Percentiles rank a stretch among this genome's conserved stretches.
Conservation (phyloP, 768 basidiomycete species). For the Plicaturopsis crispa region DNA sequence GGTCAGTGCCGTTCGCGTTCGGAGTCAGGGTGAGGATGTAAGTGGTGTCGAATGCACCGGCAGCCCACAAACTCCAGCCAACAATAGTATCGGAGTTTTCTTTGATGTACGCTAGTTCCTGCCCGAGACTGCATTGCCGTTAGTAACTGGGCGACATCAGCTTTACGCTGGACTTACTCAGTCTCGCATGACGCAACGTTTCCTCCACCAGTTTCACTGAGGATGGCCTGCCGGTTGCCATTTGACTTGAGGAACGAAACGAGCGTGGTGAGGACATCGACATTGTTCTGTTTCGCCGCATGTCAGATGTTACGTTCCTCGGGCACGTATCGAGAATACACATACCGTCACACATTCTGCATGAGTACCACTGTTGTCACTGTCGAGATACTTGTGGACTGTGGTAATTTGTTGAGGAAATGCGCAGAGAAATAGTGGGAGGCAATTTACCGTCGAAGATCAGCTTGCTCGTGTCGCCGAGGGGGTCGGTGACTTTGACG, state of each 20-base stretch:
- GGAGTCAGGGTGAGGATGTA: constrained; percentile 44
- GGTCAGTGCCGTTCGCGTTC: constrained; percentile 36
- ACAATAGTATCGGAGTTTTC: constrained; percentile 30
- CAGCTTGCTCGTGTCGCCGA: constrained; percentile 26
- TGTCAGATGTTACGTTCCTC: too few relatives aligned
- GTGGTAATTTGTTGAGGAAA: too few relatives aligned
- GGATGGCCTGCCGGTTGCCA: constrained; percentile 32
- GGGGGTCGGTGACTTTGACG: constrained; percentile 33
- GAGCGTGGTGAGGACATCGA: constrained; percentile 34
- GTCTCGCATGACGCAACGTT: constrained; percentile 29
- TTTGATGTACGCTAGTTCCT: constrained; percentile 39
- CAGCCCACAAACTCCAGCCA: constrained; percentile 51
- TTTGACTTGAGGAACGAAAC: constrained; percentile 33
- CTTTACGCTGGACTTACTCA: constrained; percentile 18
- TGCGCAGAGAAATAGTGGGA: too few relatives aligned
- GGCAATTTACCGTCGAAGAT: constrained; percentile 30
- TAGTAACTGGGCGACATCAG: too few relatives aligned
- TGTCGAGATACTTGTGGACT: constrained; percentile 39
- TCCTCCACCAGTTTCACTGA: constrained; percentile 39
- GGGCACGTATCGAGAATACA: too few relatives aligned
- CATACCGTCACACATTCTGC: constrained; percentile 31
- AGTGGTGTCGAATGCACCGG: constrained; percentile 41
- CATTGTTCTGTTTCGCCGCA: constrained; percentile 32
- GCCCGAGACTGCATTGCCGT: too few relatives aligned
- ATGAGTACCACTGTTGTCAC: constrained; percentile 31